Base-by-base conservation (phyloP, 208 protist genomes). In the Crithidia mellificae region DNA sequence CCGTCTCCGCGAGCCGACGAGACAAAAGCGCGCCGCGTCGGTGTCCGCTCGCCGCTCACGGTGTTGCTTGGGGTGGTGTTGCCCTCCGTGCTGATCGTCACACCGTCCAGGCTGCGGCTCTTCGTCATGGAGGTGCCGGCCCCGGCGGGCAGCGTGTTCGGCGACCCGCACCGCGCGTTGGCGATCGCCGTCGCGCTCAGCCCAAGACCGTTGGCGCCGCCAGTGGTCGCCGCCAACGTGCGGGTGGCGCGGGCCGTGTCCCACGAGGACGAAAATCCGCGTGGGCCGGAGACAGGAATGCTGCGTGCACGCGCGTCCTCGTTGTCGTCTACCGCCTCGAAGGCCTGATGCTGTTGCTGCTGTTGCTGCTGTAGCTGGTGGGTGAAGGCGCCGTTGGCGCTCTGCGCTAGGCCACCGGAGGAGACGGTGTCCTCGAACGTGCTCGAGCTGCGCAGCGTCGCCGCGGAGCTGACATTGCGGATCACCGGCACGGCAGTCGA, bases 251-350 rank as follows among this genome's bases (percentile, higher is more conserved):
- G 68, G 43, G 27, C 52, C 3, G 58, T 62, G 59, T 57, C 59
- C 24, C 63, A 53, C 52, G 49, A 57, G 29, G 59, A 67, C 29
- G 68, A 43, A n/a, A 63, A 39, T 2, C 67, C 44, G n/a, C 68
- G 68, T 36, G 61, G 68, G 5, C 49, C 68, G 14, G 52, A 56
- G 14, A 74, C 49, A 2, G 59, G 63, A 36, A 74, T 74, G 53
- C 59, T 74, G 24, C 59, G 68, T 5, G 61, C 68, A 5, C 61
- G 68, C 6, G 47, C 68, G 43, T 67, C 52, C 2, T 51, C 51
- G 14, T 15, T 46, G 14, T 66, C 68, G 49, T 64, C 49, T 15
- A 27, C 15, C 14, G 47, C n/a, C n/a, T 65, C 56, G 6, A 72
- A 22, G 8, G 9, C 17, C 38, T 27, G 56, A 12, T 63, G 56